A percentile compares a stretch with the other conserved stretches of the same genome.
Conservation (phyloP, 2,329 filamentous ascomycete species). For the Zymoseptoria brevis region DNA sequence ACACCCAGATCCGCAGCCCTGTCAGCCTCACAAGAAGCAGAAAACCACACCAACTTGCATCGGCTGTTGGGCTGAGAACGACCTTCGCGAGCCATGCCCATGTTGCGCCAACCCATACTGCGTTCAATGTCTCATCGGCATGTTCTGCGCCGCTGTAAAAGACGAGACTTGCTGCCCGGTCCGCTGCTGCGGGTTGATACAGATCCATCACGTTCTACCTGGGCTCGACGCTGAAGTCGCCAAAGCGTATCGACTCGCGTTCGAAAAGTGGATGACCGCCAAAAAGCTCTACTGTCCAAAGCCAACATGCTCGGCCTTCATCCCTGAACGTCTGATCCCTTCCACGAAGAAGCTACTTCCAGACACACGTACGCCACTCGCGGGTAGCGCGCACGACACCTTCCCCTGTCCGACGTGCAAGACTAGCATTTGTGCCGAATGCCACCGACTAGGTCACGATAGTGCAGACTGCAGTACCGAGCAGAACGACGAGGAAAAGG, state of each 20-base stretch:
- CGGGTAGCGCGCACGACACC: not conserved
- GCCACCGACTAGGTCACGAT: conserved; percentile 37
- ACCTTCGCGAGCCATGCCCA: too few species aligned
- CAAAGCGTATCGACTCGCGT: conserved; percentile 35
- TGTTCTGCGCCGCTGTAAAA: conserved; percentile 36
- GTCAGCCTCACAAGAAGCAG: too few species aligned
- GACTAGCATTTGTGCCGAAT: conserved; percentile 36
- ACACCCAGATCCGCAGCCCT: too few species aligned
- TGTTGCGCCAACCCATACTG: too few species aligned
- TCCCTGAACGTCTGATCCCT: conserved; percentile 30
- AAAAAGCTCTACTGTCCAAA: conserved; percentile 44
- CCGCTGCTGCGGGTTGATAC: conserved; percentile 37
- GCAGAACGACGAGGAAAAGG: conserved; percentile 30
- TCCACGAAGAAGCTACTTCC: not conserved
- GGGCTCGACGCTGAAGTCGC: conserved; percentile 32
- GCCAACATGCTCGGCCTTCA: conserved; percentile 42
- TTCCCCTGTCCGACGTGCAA: conserved; percentile 41
- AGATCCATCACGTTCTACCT: conserved; percentile 33
- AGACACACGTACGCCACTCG: too few species aligned
- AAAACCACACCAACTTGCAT: too few species aligned
- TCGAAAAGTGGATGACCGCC: conserved; percentile 41
- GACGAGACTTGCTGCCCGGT: conserved; percentile 36
- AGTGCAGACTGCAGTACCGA: conserved; percentile 31
- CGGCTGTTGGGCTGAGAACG: too few species aligned
- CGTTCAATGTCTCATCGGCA: too few species aligned